Base-by-base conservation (phyloP, 2,329 filamentous ascomycete species). In the Arthrobotrys entomopaga region DNA sequence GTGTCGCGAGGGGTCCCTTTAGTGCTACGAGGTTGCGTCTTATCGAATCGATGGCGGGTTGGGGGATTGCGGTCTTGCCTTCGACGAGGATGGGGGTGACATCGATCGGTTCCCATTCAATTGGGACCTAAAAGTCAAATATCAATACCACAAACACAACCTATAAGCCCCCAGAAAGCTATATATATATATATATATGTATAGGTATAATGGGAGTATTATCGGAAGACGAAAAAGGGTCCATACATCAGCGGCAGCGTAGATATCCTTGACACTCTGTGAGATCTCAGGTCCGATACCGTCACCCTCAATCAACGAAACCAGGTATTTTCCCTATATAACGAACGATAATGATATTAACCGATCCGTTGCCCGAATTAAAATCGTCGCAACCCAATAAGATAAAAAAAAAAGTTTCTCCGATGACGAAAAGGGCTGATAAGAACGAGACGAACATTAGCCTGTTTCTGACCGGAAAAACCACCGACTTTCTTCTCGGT, bases 231-330 rank as follows among this genome's bases (percentile, higher is more conserved):
- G n/a, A n/a, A n/a, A n/a, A 38, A 49, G 29, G 22, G 38, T 22
- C 52, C 43, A 46, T 85, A 96, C 94, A 83, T 96, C 91, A 80
- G 95, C 95, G 80, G 95, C 95, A 80, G 89, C 87, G 85, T 97
- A 99, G 84, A 99, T 99, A 83, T 97, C 92, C 89, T 98, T 99
- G 81, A 99, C 93, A 58, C 95, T 96, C 84, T 97, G 90, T 78
- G 95, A 89, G 82, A 99, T 99, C 85, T 99, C 94, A 77, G 95
- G 95, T 76, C 95, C 95, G 82, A 99, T 99, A 82, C 95, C 95
- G 81, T 99, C 96, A 84, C 96, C 95, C 87, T 99, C 96, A 79
- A 99, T 99, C 84, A 99, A 86, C 80, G 92, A 94, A 81, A 99
- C 95, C 70, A 91, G 91, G 87, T 90, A 99, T 84, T 95, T 95